Percentiles rank a stretch among this genome's conserved stretches.
Conservation (phyloP, 1,139 yeast species). For the Nadsonia starkeyi-henricii region DNA sequence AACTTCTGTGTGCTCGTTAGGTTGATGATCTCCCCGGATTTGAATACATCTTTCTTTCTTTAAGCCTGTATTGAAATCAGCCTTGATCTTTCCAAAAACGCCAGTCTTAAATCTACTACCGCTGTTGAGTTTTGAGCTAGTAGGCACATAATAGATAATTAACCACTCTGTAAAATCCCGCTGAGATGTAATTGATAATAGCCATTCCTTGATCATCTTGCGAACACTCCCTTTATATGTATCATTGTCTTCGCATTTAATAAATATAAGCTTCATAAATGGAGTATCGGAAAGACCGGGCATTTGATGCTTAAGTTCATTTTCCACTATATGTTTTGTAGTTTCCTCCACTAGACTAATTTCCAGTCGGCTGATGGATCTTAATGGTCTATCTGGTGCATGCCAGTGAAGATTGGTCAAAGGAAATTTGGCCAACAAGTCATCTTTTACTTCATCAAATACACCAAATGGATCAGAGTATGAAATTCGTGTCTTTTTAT, state of each 20-base stretch:
- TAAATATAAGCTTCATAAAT: slow-evolving; percentile 53
- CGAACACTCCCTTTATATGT: slow-evolving; percentile 67
- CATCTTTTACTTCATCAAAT: slow-evolving; percentile 39
- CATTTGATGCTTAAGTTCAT: slow-evolving; percentile 26
- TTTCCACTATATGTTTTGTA: slow-evolving; percentile 19
- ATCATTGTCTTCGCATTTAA: slow-evolving; percentile 53
- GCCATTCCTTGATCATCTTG: slow-evolving; percentile 75
- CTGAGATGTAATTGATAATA: slow-evolving; percentile 31
- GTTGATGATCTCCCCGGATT: slow-evolving; percentile 24
- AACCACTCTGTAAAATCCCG: slow-evolving; percentile 50
- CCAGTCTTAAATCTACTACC: slow-evolving; percentile 28
- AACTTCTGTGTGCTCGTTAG: slow-evolving; percentile 29
- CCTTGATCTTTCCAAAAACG: slow-evolving; percentile 47
- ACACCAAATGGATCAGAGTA: slow-evolving; percentile 80
- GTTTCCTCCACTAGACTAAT: slow-evolving; percentile 51
- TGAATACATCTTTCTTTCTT: slow-evolving; percentile 26
- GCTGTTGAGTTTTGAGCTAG: slow-evolving; percentile 8
- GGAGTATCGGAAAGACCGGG: slow-evolving; percentile 34
- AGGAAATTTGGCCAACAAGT: slow-evolving; percentile 39
- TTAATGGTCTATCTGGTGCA: slow-evolving; percentile 36
- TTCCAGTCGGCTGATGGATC: slow-evolving; percentile 54
- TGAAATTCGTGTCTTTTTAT: slow-evolving; percentile 33
- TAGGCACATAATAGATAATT: slow-evolving; percentile 41
- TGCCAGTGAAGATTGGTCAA: slow-evolving; percentile 74
- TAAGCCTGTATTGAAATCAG: slow-evolving; percentile 42